phyloP scores from a whole-genome alignment of 208 protist genomes.

The Leishmania turanica region DNA sequence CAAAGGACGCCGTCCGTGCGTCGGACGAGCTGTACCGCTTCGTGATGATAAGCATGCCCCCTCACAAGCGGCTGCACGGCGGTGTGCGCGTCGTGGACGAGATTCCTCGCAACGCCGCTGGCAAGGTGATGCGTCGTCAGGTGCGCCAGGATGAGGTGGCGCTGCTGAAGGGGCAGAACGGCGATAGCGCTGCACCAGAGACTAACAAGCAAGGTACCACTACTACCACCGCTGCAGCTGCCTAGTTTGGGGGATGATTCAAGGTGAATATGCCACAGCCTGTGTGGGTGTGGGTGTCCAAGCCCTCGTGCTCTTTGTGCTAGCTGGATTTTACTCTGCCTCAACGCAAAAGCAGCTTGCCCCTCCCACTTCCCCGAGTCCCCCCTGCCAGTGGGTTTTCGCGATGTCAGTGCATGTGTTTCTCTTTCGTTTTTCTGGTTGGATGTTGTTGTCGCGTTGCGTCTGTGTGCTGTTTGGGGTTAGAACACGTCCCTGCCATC shows the following conservation, averaged over 20 bases:
- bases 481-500: background rate
- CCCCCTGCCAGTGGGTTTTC: background rate
- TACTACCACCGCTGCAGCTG: background rate
- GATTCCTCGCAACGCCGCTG: slow-evolving; percentile 74
- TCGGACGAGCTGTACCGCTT: slow-evolving; percentile 52
- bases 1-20: slow-evolving; percentile 36
- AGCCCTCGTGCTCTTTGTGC: background rate
- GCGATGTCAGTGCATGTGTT: background rate
- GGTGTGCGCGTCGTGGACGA: slow-evolving; percentile 63
- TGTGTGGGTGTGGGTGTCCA: background rate
- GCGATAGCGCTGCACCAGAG: background rate
- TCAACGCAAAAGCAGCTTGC: background rate
- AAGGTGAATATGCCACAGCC: no score
- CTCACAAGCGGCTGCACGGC: slow-evolving; percentile 80
- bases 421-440: background rate
- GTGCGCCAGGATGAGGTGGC: slow-evolving; percentile 36
- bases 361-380: background rate
- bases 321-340: no score
- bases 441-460: background rate
- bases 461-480: background rate
- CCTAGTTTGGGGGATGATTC: background rate
- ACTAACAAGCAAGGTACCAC: background rate
- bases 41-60: slow-evolving; percentile 41
- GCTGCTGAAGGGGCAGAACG: slow-evolving; percentile 34
- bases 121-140: slow-evolving; percentile 84